These are phyloP conservation scores for Neurospora sp. DNA, from an alignment of 495 filamentous ascomycete species.

Conservation along the genomic window DNA sequence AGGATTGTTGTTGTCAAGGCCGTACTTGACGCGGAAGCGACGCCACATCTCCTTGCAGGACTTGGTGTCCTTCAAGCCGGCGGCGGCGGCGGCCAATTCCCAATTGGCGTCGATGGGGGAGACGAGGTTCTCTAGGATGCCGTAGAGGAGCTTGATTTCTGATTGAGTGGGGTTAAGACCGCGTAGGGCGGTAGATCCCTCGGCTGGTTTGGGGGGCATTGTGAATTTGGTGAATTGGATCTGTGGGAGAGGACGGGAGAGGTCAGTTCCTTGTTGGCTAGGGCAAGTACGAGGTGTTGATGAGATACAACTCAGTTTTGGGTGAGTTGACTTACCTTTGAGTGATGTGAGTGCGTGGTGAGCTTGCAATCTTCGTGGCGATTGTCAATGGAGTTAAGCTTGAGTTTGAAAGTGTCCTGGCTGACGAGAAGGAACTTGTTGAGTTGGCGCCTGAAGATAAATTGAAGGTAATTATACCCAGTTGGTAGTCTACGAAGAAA, in stretches of 20 bases:
- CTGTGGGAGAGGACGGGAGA: neutral
- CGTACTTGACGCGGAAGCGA: neutral
- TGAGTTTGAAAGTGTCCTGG: neutral
- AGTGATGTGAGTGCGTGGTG: neutral
- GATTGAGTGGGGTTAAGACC: neutral
- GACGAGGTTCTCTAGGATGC: neutral
- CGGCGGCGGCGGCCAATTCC: neutral
- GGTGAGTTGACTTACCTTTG: neutral
- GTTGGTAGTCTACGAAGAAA: no score
- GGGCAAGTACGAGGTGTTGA: neutral
- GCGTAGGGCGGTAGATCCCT: neutral
- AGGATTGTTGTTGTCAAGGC: neutral
- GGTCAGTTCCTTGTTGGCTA: neutral
- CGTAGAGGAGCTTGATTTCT: neutral
- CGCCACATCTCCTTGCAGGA: neutral
- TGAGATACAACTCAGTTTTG: neutral
- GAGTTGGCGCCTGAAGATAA: neutral
- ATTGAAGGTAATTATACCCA: neutral
- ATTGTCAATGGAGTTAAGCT: neutral
- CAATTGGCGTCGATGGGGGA: neutral
- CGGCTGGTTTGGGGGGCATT: neutral
- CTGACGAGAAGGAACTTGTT: neutral
- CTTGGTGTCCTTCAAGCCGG: neutral
- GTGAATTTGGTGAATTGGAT: neutral
- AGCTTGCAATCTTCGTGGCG: neutral